phyloP scores from a whole-genome alignment of 805 yeast genomes.

The Metschnikowia similis region DNA sequence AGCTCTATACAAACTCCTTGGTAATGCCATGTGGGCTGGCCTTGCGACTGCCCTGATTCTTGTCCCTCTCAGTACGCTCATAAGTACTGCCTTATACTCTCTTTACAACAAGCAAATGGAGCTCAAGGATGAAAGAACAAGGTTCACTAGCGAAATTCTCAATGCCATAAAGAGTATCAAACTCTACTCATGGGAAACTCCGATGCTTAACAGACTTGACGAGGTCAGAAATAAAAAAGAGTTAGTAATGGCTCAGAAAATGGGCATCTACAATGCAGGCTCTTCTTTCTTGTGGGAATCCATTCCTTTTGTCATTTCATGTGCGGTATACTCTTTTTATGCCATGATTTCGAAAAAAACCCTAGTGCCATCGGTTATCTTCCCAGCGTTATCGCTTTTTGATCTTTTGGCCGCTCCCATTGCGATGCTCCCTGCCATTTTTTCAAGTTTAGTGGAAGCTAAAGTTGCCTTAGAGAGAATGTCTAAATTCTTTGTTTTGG shows the following conservation, averaged over 20 bases:
- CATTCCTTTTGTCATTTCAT: conserved; percentile 34
- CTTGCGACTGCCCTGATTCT: conserved; percentile 47
- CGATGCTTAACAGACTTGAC: conserved; percentile 50
- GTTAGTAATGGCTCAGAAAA: conserved; percentile 45
- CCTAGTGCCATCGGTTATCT: conserved; percentile 34
- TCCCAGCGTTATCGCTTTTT: conserved; percentile 40
- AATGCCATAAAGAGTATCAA: conserved; percentile 61
- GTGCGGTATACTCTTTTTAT: conserved; percentile 30
- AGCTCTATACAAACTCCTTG: conserved; percentile 54
- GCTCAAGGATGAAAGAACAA: conserved; percentile 56
- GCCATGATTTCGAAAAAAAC: conserved; percentile 21
- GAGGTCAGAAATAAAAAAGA: conserved; percentile 58
- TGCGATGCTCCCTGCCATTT: conserved; percentile 28
- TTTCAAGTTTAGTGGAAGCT: conserved; percentile 27
- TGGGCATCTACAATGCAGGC: conserved; percentile 35
- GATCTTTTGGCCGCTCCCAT: conserved; percentile 34
- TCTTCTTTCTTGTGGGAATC: conserved; percentile 34
- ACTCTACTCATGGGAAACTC: conserved; percentile 66
- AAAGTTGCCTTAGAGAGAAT: conserved; percentile 33
- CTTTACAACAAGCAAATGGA: conserved; percentile 56
- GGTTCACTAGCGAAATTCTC: conserved; percentile 55
- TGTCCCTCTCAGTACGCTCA: conserved; percentile 52
- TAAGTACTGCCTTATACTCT: conserved; percentile 41
- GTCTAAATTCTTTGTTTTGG: conserved; percentile 27
- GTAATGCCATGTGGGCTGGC: conserved; percentile 58